phyloP scores from a whole-genome alignment of 2,329 filamentous ascomycete species.

The Nemania sp. region DNA sequence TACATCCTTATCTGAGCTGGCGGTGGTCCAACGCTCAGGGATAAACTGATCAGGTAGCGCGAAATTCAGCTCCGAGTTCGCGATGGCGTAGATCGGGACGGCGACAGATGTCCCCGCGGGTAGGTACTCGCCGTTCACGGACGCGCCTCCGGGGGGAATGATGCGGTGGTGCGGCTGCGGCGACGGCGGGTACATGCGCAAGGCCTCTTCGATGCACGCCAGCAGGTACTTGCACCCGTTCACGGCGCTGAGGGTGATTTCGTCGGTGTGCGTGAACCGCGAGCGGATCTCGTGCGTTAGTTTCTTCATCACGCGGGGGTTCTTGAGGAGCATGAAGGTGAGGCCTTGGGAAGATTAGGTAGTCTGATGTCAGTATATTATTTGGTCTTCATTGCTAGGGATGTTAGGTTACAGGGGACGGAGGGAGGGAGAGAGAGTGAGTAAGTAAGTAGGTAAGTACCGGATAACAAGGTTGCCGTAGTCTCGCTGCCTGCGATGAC shows the following conservation, averaged over 20 bases:
- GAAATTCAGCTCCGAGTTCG: constrained; percentile 29
- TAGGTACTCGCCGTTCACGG: background rate
- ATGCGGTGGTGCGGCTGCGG: constrained; percentile 11
- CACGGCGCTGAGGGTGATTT: constrained; percentile 40
- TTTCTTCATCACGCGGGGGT: background rate
- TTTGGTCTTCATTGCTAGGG: no score
- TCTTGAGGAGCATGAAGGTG: background rate
- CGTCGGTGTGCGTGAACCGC: constrained; percentile 50
- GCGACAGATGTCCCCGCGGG: background rate
- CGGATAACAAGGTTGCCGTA: background rate
- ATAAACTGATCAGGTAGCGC: constrained; percentile 31
- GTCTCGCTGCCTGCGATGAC: background rate
- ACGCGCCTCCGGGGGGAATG: constrained; percentile 8
- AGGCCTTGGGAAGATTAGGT: no score
- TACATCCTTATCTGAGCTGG: constrained; percentile 7
- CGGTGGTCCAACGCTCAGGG: constrained; percentile 31
- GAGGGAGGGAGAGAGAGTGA: no score
- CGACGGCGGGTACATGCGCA: constrained; percentile 33
- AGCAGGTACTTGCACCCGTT: constrained; percentile 29
- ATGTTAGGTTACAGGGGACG: no score
- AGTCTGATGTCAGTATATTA: no score
- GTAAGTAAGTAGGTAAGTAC: background rate
- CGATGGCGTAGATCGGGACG: background rate
- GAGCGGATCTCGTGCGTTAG: constrained; percentile 45
- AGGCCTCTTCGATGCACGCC: constrained; percentile 31